phyloP scores from a whole-genome alignment of 805 yeast genomes.

The Hanseniaspora clermontiae region DNA sequence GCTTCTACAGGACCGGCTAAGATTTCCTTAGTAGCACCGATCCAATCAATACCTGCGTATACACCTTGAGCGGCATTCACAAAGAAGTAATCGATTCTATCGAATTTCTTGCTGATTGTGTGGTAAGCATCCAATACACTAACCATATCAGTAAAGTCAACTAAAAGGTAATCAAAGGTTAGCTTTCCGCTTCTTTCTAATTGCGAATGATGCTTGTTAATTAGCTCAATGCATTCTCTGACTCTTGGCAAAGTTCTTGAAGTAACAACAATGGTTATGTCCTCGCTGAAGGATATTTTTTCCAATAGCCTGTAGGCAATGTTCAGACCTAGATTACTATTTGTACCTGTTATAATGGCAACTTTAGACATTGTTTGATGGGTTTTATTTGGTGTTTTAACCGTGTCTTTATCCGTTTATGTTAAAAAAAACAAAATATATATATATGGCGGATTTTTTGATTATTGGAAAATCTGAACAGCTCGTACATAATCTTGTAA shows the following conservation, averaged over 20 bases:
- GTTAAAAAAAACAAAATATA: neutral
- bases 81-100: slow-evolving; percentile 61
- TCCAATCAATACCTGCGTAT: slow-evolving; percentile 78
- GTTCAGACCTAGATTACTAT: slow-evolving; percentile 68
- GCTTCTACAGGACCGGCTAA: slow-evolving; percentile 57
- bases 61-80: slow-evolving; percentile 86
- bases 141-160: slow-evolving; percentile 86
- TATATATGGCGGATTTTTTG: too few relatives aligned
- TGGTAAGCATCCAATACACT: slow-evolving; percentile 63
- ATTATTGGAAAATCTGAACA: too few relatives aligned
- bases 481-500: neutral
- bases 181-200: slow-evolving; percentile 41
- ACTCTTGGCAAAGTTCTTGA: slow-evolving; percentile 81
- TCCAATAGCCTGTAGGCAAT: slow-evolving; percentile 71
- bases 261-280: slow-evolving; percentile 73
- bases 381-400: neutral
- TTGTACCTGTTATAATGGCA: slow-evolving; percentile 38
- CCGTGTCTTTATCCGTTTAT: too few relatives aligned
- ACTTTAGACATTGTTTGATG: slow-evolving; percentile 22
- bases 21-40: slow-evolving; percentile 59
- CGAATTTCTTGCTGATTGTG: slow-evolving; percentile 53
- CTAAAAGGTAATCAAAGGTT: slow-evolving; percentile 75
- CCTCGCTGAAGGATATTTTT: slow-evolving; percentile 37
- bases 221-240: slow-evolving; percentile 52
- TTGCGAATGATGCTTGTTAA: slow-evolving; percentile 36